Evolutionary conservation across 2,329 filamentous ascomycete species (phyloP).

Genomic region (Aspergillus thermomutatus): DNA sequence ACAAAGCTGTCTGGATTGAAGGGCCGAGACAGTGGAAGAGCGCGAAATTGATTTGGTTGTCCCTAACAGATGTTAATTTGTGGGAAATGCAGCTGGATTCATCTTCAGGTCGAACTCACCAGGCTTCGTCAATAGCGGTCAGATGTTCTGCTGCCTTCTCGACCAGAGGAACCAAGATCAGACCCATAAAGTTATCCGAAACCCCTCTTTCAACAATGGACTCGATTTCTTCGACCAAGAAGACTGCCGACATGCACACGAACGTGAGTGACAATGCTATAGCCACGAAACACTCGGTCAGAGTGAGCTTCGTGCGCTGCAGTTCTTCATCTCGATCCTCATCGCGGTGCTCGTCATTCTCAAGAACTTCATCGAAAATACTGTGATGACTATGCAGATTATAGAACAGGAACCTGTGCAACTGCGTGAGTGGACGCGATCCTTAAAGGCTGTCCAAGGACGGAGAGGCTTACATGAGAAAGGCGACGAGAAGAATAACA

Average conservation of each 20-base stretch:
- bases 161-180: conserved; percentile 75
- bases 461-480: conserved; percentile 51
- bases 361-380: conserved; percentile 71
- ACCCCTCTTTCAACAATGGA: conserved; percentile 54
- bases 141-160: conserved; percentile 86
- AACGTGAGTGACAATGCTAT: conserved; percentile 62
- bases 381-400: conserved; percentile 74
- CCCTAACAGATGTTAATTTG: conserved; percentile 23
- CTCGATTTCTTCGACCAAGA: conserved; percentile 69
- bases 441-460: too few relatives aligned
- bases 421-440: conserved; percentile 4
- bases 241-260: conserved; percentile 70
- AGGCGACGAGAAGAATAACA: conserved; percentile 67
- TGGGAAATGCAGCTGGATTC: background rate
- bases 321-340: conserved; percentile 60
- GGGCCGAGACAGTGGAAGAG: conserved; percentile 82
- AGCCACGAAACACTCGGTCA: conserved; percentile 68
- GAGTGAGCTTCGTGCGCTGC: conserved; percentile 65
- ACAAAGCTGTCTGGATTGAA: conserved; percentile 82
- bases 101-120: conserved; percentile 45
- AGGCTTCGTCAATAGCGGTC: conserved; percentile 80
- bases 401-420: conserved; percentile 57
- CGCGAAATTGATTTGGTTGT: conserved; percentile 70
- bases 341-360: conserved; percentile 66
- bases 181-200: conserved; percentile 60